phyloP scores from a whole-genome alignment of 2,329 filamentous ascomycete species.

The Diaporthe sp. region DNA sequence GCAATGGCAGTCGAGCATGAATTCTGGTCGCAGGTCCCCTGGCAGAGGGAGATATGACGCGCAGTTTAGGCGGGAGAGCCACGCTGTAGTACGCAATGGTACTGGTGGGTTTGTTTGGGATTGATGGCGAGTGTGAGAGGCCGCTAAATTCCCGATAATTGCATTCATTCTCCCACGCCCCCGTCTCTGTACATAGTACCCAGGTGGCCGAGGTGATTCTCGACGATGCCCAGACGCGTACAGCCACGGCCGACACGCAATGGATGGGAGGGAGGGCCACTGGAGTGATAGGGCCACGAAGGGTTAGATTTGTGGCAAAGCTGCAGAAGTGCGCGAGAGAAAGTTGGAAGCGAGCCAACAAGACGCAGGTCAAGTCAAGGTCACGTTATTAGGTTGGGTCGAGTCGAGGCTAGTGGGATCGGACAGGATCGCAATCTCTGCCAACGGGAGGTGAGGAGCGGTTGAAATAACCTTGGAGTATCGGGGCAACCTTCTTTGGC shows the following conservation, averaged over 20 bases:
- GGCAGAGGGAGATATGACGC: conserved; percentile 24
- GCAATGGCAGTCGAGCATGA: conserved; percentile 31
- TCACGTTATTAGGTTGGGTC: background rate
- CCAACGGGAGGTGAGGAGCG: conserved; percentile 20
- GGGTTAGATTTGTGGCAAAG: background rate
- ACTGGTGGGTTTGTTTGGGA: conserved; percentile 31
- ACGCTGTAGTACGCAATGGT: conserved; percentile 27
- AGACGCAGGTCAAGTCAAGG: conserved; percentile 11
- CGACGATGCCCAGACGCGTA: conserved; percentile 9
- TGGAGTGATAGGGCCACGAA: background rate
- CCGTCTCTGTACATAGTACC: background rate
- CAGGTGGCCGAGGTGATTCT: background rate
- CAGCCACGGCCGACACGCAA: conserved; percentile 30
- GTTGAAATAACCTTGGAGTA: conserved; percentile 29
- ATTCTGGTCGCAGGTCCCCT: conserved; percentile 21
- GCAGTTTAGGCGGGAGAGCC: conserved; percentile 21
- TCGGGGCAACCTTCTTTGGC: conserved; percentile 27
- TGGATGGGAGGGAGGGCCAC: background rate
- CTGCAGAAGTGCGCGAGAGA: background rate
- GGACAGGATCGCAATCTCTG: conserved; percentile 25
- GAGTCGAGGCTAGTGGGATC: conserved; percentile 17
- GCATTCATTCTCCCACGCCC: conserved; percentile 1
- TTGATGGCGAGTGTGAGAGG: conserved; percentile 22
- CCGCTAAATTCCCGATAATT: conserved; percentile 19
- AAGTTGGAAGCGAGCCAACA: conserved; percentile 29